Percentiles rank a stretch among this genome's conserved stretches.
Conservation (phyloP, 176 grass and related monocot species). For the Rhynchospora tenuis region DNA sequence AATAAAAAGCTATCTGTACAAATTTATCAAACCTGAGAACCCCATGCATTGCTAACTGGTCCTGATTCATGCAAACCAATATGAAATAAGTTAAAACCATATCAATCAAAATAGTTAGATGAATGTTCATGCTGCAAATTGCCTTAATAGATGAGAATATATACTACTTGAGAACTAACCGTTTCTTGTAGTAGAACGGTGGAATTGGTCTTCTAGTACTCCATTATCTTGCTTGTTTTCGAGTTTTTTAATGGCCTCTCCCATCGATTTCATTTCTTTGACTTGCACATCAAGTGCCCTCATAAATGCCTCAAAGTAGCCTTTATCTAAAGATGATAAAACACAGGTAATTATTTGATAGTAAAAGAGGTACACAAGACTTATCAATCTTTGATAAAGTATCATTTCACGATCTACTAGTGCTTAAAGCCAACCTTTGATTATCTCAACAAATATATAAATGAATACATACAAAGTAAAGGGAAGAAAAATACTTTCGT, state of each 20-base stretch:
- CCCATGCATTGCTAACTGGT: conserved; percentile 49
- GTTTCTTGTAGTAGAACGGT: conserved; percentile 52
- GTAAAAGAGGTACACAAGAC: neutral
- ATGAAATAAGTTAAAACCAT: neutral
- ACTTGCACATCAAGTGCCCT: conserved; percentile 67
- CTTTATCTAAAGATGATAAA: conserved; percentile 46
- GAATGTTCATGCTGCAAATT: conserved; percentile 5
- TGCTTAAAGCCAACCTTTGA: neutral
- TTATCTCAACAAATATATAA: neutral
- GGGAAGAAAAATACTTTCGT: conserved; percentile 46
- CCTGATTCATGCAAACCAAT: conserved; percentile 34
- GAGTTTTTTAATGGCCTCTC: conserved; percentile 46
- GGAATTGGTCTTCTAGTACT: conserved; percentile 36
- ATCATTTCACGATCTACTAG: neutral
- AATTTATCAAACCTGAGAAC: conserved; percentile 45
- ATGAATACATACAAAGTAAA: neutral
- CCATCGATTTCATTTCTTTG: conserved; percentile 73
- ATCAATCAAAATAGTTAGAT: neutral
- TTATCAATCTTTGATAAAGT: neutral
- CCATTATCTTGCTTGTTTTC: conserved; percentile 42
- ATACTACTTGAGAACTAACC: conserved; percentile 36
- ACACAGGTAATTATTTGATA: neutral
- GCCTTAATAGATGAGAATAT: neutral
- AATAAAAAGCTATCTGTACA: neutral
- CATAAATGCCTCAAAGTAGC: conserved; percentile 59